Base-by-base conservation (phyloP, 108 stramenopile species). In the Chaetoceros tenuissimus region DNA sequence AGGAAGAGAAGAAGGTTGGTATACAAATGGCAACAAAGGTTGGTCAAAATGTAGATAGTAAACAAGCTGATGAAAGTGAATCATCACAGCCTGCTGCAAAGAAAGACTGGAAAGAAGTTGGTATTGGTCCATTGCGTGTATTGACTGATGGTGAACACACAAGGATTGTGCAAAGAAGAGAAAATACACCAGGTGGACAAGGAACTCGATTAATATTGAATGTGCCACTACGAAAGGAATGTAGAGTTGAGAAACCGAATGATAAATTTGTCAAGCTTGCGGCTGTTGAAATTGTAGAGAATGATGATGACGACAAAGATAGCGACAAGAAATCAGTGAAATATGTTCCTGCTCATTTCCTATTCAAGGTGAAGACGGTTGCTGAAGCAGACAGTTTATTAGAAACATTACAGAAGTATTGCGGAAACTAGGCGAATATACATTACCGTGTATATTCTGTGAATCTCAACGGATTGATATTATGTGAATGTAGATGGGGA, bases 151-250 rank as follows among this genome's bases (percentile, higher is more conserved):
- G 24, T 52, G 48, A 40, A 43, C 20, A 51, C 19, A 64, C 64
- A 21, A 79, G 89, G 13, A 57, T 92, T 20, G 86, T 87, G 26
- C 86, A 87, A 59, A 66, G 86, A 44, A 68, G 76, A n/a, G 84
- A 85, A 59, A 67, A 63, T 17, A 64, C 64, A 25, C 64, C 75
- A 2, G 81, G 72, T 24, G 75, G 80, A 7, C 54, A 57, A 18
- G 86, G 75, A 13, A 80, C 74, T 31, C 79, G 72, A 46, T 55
- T 86, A 23, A 68, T 92, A 45, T 67, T 87, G 19, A 92, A 92
- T 59, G 47, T 71, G 0, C 59, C 55, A 21, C 57, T 89, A 8
- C 72, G 67, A 31, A 64, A 62, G 16, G 69, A 79, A 46, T 71
- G 69, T 46, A 68, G 31, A 5, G 51, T 72, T 3, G 17, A 28